Percentiles rank a stretch among this genome's conserved stretches.
phyloP scores from a whole-genome alignment of 2,329 filamentous ascomycete genomes.

The Arachnomyces sp. region DNA sequence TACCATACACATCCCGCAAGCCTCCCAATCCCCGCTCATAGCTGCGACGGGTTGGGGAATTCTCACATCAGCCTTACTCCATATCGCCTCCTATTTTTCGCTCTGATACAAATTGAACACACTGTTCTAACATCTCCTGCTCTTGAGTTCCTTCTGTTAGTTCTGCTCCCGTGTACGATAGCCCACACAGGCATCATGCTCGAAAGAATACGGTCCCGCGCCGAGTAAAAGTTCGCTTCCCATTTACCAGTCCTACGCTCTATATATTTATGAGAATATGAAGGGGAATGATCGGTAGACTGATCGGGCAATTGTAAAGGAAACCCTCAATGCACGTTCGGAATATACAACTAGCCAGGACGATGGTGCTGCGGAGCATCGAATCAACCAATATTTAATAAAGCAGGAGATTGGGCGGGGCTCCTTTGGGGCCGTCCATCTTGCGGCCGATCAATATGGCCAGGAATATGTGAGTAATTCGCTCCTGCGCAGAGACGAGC shows the following conservation, averaged over 20 bases:
- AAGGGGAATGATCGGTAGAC: slow-evolving; percentile 9
- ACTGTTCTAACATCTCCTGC: neutral
- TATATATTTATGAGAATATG: neutral
- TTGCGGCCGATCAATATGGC: slow-evolving; percentile 83
- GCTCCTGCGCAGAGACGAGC: too few species aligned
- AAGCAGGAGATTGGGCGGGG: slow-evolving; percentile 93
- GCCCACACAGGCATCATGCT: slow-evolving; percentile 58
- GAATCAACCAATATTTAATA: slow-evolving; percentile 92
- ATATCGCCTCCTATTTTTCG: too few species aligned
- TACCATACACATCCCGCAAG: too few species aligned
- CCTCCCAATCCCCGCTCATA: too few species aligned
- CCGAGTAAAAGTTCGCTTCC: slow-evolving; percentile 52
- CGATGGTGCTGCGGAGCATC: slow-evolving; percentile 72
- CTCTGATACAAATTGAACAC: too few species aligned
- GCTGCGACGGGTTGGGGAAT: too few species aligned
- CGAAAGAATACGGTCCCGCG: slow-evolving; percentile 53
- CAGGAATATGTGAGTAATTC: slow-evolving; percentile 76
- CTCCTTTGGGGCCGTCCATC: slow-evolving; percentile 88
- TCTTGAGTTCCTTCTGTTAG: slow-evolving; percentile 28
- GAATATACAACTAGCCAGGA: slow-evolving; percentile 79
- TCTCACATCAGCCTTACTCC: too few species aligned
- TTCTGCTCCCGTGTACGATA: slow-evolving; percentile 52
- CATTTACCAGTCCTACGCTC: slow-evolving; percentile 4
- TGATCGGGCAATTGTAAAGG: slow-evolving; percentile 42
- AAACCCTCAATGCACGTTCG: slow-evolving; percentile 84